Base-by-base conservation (phyloP, 768 basidiomycete genomes). In the Leccinum boreale region DNA sequence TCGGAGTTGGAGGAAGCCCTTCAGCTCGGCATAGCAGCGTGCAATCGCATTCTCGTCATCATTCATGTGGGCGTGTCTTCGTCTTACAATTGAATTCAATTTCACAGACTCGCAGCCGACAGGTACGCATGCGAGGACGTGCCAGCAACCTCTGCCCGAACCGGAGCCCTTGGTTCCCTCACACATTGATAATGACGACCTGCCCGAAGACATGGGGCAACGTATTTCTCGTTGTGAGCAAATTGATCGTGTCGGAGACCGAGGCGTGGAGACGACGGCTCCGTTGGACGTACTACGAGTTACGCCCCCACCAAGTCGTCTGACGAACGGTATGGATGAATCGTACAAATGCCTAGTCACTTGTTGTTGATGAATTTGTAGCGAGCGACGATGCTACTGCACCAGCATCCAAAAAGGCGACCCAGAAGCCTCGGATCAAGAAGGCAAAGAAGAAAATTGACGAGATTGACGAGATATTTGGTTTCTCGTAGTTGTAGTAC, bases 1-100 rank as follows among this genome's bases (percentile, higher is more conserved):
- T 63, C 69, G 36, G 83, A 85, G 59, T 59, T 87, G 2, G 63
- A 67, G 2, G 76, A 79, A 9, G 70, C 70, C 42, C 63, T 83
- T 5, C 64, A 71, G n/a, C 62, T 62, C 12, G 54, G 68, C 5
- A 65, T 64, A 53, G 62, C 54, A 8, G 65, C 72, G 4, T 68
- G 73, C 46, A 62, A 60, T 26, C 63, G 69, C 35, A 63, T 77
- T 21, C 51, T 74, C 33, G 45, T 55, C 11, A 50, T 73, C 15
- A 50, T 77, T 28, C 62, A 71, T 59, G 80, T 81, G 56, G 58
- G 73, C 58, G 29, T 47, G 24, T 47, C 55, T 21, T 23, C 2
- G 6, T 21, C 15, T 39, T 47, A 7, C 19, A 33, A 5, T 1
- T 29, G 24, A 50, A 56, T 23, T 28, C 45, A 26, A 33, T 50